Base-by-base conservation (phyloP, 768 basidiomycete genomes). In the Clitopilus hobsonii region DNA sequence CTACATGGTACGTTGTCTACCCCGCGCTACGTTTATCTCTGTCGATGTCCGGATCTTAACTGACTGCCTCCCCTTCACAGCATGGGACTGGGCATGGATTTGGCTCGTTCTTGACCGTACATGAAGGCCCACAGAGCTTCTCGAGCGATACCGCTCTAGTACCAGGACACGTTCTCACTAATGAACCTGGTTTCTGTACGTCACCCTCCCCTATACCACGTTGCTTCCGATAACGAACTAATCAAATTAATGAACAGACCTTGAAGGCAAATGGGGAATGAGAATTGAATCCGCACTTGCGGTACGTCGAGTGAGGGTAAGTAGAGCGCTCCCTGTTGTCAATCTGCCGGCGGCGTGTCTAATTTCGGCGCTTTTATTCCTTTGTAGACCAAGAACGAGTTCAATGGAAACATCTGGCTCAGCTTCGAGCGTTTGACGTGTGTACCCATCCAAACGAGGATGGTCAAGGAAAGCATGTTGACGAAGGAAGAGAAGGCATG, bases 81-180 rank as follows among this genome's bases (percentile, higher is more conserved):
- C 93, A 96, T 71, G 94, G 93, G 22, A 94, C 93, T 16, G 93
- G 93, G 5, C 93, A 96, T 65, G 94, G 93, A 22, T 82, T 95
- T 60, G 93, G 93, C 18, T 85, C 88, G 29, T 96, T 89, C 74
- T 75, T 95, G 65, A 89, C 82, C 55, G 89, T 91, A 20, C 89
- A 93, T 62, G 91, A 92, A 72, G 90, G 94, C 10, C 83, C 91
- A 14, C 84, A 93, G 56, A 82, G 87, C 36, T 91, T 96, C 71
- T 78, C 83, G 20, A 84, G 78, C 63, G 75, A 75, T 36, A 77
- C 85, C 26, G 80, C 90, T 2, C 79, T 98, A 27, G 76, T 79
- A 22, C 84, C 85, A n/a, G 97, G 97, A 10, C 86, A 97, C 69
- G 85, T 95, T 61, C 84, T 95, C 55, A 94, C 94, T 48, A 95